Conservation (phyloP, 2,329 filamentous ascomycete species). For the Xylaria sp. region DNA sequence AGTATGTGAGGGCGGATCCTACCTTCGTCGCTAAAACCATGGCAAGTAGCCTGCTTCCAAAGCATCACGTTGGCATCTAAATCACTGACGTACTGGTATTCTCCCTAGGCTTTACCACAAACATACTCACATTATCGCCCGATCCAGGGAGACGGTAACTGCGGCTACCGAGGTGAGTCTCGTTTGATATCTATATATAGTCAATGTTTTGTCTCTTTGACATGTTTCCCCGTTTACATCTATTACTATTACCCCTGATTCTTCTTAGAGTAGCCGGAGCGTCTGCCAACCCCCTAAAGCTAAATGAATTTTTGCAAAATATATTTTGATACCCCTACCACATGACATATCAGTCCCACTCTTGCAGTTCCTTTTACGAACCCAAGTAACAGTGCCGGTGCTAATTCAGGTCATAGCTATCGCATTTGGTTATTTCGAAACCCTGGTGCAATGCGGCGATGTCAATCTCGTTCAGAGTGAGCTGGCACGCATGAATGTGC, state of each 20-base stretch:
- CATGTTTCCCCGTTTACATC: neutral
- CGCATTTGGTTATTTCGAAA: conserved; percentile 93
- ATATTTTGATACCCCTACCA: conserved; percentile 28
- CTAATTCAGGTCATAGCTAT: conserved; percentile 70
- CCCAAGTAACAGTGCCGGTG: neutral
- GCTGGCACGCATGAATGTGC: conserved; percentile 74
- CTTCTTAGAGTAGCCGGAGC: neutral
- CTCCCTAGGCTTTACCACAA: conserved; percentile 75
- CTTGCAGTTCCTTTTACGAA: conserved; percentile 5
- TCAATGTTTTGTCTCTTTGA: no score
- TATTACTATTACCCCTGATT: neutral
- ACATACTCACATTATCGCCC: conserved; percentile 90
- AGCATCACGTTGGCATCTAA: conserved; percentile 1
- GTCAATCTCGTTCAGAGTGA: conserved; percentile 75
- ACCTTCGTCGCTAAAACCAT: conserved; percentile 87
- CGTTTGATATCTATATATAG: neutral
- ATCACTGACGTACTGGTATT: conserved; percentile 39
- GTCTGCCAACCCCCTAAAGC: conserved; percentile 12
- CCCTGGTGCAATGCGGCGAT: conserved; percentile 76
- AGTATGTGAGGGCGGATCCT: conserved; percentile 90
- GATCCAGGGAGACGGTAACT: conserved; percentile 92
- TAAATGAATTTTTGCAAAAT: conserved; percentile 35
- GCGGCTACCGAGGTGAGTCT: conserved; percentile 92
- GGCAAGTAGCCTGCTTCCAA: conserved; percentile 63
- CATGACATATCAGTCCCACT: conserved; percentile 24